A percentile compares a stretch with the other conserved stretches of the same genome.
These are phyloP conservation scores for Citrus unshiu DNA, from an alignment of 345 rosid species.

Conservation along the genomic window DNA sequence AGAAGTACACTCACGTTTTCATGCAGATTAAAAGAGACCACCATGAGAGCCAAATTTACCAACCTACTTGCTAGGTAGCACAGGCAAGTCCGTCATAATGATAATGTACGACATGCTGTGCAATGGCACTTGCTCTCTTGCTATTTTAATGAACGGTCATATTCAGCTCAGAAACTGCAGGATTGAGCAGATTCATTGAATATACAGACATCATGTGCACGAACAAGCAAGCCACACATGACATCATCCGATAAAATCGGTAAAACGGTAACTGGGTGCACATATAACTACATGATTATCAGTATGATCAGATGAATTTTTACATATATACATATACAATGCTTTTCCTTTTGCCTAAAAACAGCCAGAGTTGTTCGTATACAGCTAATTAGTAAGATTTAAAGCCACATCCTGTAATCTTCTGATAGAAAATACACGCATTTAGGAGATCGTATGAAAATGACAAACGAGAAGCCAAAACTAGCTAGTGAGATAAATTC, in stretches of 20 bases:
- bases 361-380: conserved; percentile 15
- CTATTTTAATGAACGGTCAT: not conserved
- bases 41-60: not conserved
- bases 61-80: not conserved
- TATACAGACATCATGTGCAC: not conserved
- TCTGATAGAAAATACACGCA: conserved; percentile 12
- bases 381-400: conserved; percentile 30
- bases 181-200: not conserved
- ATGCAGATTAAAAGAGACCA: not conserved
- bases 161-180: not conserved
- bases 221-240: conserved; percentile 8
- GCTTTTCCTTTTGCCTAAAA: conserved; percentile 29
- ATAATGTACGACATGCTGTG: not conserved
- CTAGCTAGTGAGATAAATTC: conserved; percentile 21
- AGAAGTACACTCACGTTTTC: not conserved
- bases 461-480: conserved; percentile 30
- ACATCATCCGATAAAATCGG: conserved; percentile 8
- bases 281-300: conserved; percentile 13
- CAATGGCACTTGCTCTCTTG: not conserved
- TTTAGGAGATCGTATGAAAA: conserved; percentile 24
- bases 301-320: conserved; percentile 15
- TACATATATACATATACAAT: conserved; percentile 37
- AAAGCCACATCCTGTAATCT: conserved; percentile 21
- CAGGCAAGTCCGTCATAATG: not conserved
- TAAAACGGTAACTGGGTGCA: not conserved